A percentile compares a stretch with the other conserved stretches of the same genome.
Conservation (phyloP, 1,139 yeast genomes). For the Petasospora rhodanensis region DNA sequence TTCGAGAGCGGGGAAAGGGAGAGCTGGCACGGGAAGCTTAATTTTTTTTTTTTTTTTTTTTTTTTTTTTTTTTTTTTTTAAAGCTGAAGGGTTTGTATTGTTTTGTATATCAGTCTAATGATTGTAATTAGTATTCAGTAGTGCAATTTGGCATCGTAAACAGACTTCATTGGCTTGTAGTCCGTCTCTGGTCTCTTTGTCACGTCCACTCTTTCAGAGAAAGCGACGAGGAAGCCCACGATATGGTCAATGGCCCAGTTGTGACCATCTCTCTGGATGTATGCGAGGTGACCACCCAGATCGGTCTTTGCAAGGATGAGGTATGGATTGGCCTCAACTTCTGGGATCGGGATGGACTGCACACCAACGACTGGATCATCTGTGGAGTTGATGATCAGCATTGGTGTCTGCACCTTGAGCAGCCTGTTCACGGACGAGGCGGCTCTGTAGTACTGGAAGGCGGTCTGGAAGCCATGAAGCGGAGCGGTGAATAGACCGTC, state of each 20-base stretch:
- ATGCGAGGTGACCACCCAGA: conserved; percentile 85
- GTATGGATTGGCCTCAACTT: conserved; percentile 64
- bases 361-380: conserved; percentile 84
- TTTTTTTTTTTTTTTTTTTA: too few relatives aligned
- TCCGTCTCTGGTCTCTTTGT: conserved; percentile 15
- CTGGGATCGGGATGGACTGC: conserved; percentile 58
- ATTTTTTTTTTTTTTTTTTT: too few relatives aligned
- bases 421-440: conserved; percentile 63
- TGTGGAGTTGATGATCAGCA: conserved; percentile 59
- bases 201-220: conserved; percentile 37
- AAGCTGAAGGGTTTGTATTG: too few relatives aligned
- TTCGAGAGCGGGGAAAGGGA: too few relatives aligned
- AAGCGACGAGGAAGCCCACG: conserved; percentile 53
- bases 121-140: conserved; percentile 9
- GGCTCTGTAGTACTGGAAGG: conserved; percentile 65
- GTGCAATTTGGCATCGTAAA: conserved; percentile 18
- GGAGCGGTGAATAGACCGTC: conserved; percentile 73
- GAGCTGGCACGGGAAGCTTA: too few relatives aligned
- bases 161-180: conserved; percentile 15
- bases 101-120: too few relatives aligned
- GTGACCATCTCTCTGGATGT: conserved; percentile 49
- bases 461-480: conserved; percentile 65
- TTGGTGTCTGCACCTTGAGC: conserved; percentile 56
- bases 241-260: conserved; percentile 74
- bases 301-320: conserved; percentile 62